Evolutionary conservation across 116 monocot genomes (phyloP).

Genomic region (Dioscorea cayenensis): DNA sequence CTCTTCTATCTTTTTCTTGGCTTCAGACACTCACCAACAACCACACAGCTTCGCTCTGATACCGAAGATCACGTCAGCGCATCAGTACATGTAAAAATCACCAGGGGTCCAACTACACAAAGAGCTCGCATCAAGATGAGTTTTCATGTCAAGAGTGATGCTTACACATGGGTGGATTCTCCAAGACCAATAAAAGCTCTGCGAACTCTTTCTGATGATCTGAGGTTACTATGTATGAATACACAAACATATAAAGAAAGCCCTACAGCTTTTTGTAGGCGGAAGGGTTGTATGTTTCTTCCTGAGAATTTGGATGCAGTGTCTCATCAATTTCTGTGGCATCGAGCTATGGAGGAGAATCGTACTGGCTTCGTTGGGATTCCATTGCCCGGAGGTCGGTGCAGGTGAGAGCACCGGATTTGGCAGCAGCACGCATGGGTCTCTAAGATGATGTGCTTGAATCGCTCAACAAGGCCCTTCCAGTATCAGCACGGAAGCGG

Average conservation of each 20-base stretch:
- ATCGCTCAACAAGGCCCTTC: conserved; percentile 66
- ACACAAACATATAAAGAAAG: neutral
- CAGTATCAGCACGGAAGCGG: conserved; percentile 72
- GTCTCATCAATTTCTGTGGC: conserved; percentile 82
- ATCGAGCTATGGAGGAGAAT: conserved; percentile 71
- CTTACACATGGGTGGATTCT: too few species aligned
- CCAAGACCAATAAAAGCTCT: too few species aligned
- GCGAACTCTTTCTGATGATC: neutral
- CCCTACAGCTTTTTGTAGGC: conserved; percentile 76
- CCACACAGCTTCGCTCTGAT: too few species aligned
- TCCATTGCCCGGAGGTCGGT: conserved; percentile 89
- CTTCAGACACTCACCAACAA: neutral
- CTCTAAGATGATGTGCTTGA: conserved; percentile 52
- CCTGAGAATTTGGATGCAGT: conserved; percentile 75
- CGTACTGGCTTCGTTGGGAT: conserved; percentile 80
- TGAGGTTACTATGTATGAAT: neutral
- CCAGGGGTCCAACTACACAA: neutral
- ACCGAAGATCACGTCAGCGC: neutral
- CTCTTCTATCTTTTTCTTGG: neutral
- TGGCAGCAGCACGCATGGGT: conserved; percentile 40
- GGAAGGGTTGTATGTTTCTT: conserved; percentile 94
- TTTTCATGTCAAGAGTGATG: too few species aligned
- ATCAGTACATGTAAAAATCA: neutral
- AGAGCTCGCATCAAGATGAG: too few species aligned
- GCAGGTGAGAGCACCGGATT: conserved; percentile 71